Conservation (phyloP, 2,329 filamentous ascomycete species). For the Talaromyces sp. region DNA sequence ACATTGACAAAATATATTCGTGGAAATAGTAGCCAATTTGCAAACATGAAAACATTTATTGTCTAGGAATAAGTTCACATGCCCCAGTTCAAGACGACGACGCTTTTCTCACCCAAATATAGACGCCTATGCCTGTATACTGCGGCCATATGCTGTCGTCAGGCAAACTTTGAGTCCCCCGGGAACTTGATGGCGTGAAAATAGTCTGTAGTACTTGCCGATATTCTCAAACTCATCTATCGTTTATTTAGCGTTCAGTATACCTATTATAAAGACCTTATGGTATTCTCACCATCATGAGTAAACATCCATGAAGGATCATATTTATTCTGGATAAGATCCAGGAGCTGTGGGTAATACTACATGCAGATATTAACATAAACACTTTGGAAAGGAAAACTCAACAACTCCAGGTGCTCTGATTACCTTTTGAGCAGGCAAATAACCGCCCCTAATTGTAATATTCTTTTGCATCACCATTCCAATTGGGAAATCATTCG, state of each 20-base stretch:
- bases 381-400: neutral
- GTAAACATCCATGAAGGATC: constrained; percentile 28
- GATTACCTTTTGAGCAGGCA: constrained; percentile 19
- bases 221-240: constrained; percentile 27
- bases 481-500: constrained; percentile 25
- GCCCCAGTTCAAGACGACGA: neutral
- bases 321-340: constrained; percentile 20
- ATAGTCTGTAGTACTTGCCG: constrained; percentile 17
- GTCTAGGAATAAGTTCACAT: neutral
- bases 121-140: neutral
- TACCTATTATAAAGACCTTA: neutral
- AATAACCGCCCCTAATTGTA: constrained; percentile 25
- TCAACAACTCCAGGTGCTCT: neutral
- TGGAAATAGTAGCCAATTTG: neutral
- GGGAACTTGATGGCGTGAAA: constrained; percentile 21
- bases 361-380: constrained; percentile 5
- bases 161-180: constrained; percentile 25
- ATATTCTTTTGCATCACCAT: constrained; percentile 29
- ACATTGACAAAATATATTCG: neutral
- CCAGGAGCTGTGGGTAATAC: constrained; percentile 26
- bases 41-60: neutral
- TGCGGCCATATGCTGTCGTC: constrained; percentile 22
- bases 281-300: constrained; percentile 14
- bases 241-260: neutral
- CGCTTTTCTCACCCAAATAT: neutral